Evolutionary conservation across 192 early-diverging fungal genomes (phyloP), one percentile per base, ranked within the genome.

Genomic region (Coemansia sp.): DNA sequence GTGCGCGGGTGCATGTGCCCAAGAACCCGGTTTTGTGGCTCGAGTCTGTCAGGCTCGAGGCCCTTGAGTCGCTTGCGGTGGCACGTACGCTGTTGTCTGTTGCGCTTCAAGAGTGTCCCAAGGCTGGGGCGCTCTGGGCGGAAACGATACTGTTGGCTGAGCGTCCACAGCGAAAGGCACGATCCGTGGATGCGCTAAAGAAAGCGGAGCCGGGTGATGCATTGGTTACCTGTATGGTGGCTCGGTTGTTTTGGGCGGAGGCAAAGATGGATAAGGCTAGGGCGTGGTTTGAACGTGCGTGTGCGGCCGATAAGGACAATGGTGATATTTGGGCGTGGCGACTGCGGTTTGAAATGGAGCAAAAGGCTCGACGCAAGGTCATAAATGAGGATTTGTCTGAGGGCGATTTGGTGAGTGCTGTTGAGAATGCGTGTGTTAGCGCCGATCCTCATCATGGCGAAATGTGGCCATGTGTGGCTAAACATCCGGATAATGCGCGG

Each of bases 301-400:
- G 84, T 5, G 82, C 85, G 35, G 85, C 83, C 4, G 89, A 97
- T 54, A 78, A 89, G 2, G 90, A 97, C 62, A 67, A 82, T 5
- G 97, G 97, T 5, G 97, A 99, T 61, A 78, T 86, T 2, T 99
- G 90, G 88, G 95, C 90, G 10, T 99, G 92, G 92, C 92, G 86
- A 81, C 83, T 87, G 43, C 85, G 88, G 39, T 97, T 99, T 78
- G 97, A 99, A 70, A 45, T 72, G 20, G 78, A 84, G 48, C 14
- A 11, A 3, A 34, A 58, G 35, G 48, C 8, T 43, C 18, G 10
- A 4, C 22, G 17, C n/a, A 51, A 18, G 0, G 18, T 22, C 19
- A 14, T n/a, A 17, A 4, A 23, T 9, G 40, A 30, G 4, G 18
- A 13, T 22, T 23, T 29, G 19, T 15, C 61, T 15, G 71, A 78